Evolutionary conservation across 305 asterid species (phyloP), one percentile per base, ranked within the genome.

Genomic region (Salvia sclarea): DNA sequence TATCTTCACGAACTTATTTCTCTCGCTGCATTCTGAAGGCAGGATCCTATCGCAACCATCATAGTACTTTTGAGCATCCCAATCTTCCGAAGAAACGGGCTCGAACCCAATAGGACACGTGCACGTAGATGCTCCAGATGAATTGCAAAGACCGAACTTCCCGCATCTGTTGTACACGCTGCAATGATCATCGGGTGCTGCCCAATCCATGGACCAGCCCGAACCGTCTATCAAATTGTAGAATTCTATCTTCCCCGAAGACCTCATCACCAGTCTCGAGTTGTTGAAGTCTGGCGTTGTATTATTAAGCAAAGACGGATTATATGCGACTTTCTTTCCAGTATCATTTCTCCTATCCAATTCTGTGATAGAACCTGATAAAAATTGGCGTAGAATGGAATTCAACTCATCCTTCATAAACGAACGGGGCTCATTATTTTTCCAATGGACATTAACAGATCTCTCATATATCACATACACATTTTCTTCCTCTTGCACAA

Each of bases 81-180:
- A 78, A 38, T 33, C 62, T 1, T 61, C 81, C 5, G 28, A 38
- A 3, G 33, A 22, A 25, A 11, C 16, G 16, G 64, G 68, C 52
- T 55, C 38, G 66, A 61, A 79, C 24, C 86, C 84, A 3, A 40
- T 49, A 75, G 81, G 63, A 64, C 91, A 85, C 5, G 43, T 37
- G 55, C 88, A 85, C 28, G 0, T 14, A 8, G 1, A 41, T n/a
- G 28, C 1, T 1, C 24, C 50, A 1, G 37, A 28, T 11, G 7
- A 12, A 11, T 37, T 63, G 52, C 91, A 85, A 62, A 59, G 11
- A 13, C 76, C 75, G 22, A 68, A 81, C 4, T 68, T 62, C 33
- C 88, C 88, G 49, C 91, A 85, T 0, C 6, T 2, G 3, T 22
- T 67, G 28, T 22, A 65, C 37, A 62, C 62, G 21, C 75, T 61